Conservation (phyloP, 148 eudicot genomes). For the Limonium bicolor region DNA sequence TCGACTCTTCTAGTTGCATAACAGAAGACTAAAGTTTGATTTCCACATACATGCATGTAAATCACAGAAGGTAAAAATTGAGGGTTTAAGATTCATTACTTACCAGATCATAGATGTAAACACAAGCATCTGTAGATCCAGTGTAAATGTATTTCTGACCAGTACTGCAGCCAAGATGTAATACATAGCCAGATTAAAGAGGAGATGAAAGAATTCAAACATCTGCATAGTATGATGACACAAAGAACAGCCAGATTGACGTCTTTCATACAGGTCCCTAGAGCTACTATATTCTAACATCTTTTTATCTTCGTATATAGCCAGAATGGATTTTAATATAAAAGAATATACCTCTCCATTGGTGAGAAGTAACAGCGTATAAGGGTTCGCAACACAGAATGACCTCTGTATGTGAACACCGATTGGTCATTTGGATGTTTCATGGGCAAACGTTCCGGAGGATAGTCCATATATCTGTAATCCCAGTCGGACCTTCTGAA, state of each 20-base stretch:
- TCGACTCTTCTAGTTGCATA: too few relatives aligned
- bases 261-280: too few relatives aligned
- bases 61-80: too few relatives aligned
- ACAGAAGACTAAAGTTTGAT: too few relatives aligned
- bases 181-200: neutral
- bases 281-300: too few relatives aligned
- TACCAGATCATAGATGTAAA: conserved; percentile 75
- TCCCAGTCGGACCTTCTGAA: conserved; percentile 47
- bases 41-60: too few relatives aligned
- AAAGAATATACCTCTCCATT: conserved; percentile 34
- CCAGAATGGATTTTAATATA: neutral
- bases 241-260: neutral
- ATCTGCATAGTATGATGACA: neutral
- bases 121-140: conserved; percentile 51
- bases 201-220: neutral
- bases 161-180: conserved; percentile 41
- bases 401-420: conserved; percentile 73
- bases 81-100: too few relatives aligned
- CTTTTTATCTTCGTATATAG: too few relatives aligned
- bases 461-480: conserved; percentile 85
- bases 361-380: conserved; percentile 93
- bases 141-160: conserved; percentile 84
- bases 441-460: conserved; percentile 23
- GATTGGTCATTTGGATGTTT: conserved; percentile 71
- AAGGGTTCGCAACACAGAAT: conserved; percentile 73